A percentile compares a stretch with the other conserved stretches of the same genome.
These are phyloP conservation scores for Metschnikowia reukaufii DNA, from an alignment of 805 yeast species.

Conservation along the genomic window DNA sequence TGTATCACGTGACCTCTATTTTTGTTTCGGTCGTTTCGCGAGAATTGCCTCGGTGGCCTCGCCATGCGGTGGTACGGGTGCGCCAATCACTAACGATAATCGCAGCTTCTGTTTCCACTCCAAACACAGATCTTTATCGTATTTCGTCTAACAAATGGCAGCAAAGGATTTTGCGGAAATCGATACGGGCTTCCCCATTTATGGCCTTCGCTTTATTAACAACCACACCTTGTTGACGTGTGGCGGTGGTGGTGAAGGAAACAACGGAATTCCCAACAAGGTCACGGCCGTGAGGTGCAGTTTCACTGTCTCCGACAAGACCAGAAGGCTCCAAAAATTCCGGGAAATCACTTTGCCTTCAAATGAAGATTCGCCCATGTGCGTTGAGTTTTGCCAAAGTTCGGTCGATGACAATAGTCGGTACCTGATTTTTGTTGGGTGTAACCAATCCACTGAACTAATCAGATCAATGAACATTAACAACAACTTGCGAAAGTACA, in stretches of 20 bases:
- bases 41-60: slow-evolving; percentile 3
- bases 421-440: slow-evolving; percentile 64
- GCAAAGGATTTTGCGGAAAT: slow-evolving; percentile 33
- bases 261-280: slow-evolving; percentile 84
- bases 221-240: slow-evolving; percentile 64
- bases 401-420: slow-evolving; percentile 26
- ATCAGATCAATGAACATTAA: slow-evolving; percentile 59
- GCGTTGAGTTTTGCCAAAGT: slow-evolving; percentile 52
- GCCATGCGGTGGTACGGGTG: slow-evolving; percentile 5
- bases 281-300: slow-evolving; percentile 63
- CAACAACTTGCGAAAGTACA: slow-evolving; percentile 69
- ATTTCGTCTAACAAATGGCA: slow-evolving; percentile 9
- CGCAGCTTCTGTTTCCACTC: not conserved
- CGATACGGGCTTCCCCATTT: slow-evolving; percentile 71
- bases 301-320: slow-evolving; percentile 47
- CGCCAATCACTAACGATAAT: not conserved
- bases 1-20: slow-evolving; percentile 1
- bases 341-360: slow-evolving; percentile 61
- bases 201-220: slow-evolving; percentile 70
- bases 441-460: slow-evolving; percentile 65
- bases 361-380: slow-evolving; percentile 86
- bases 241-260: slow-evolving; percentile 97
- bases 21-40: not conserved
- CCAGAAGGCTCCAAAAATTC: slow-evolving; percentile 50
- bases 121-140: not conserved